Conservation (phyloP, 257 asterid genomes). For the Scutellaria minor region DNA sequence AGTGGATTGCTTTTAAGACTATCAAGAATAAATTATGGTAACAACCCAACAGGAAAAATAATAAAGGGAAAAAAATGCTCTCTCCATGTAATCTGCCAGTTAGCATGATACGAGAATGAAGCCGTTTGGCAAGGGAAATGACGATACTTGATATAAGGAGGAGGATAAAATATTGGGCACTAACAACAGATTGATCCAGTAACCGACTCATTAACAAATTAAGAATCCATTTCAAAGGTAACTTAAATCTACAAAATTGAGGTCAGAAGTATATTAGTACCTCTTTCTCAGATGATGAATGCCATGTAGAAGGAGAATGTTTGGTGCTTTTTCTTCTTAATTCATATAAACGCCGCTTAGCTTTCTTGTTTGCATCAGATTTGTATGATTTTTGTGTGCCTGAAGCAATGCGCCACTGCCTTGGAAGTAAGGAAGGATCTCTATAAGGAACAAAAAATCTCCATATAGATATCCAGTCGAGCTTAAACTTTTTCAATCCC, state of each 20-base stretch:
- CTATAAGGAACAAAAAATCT: slow-evolving; percentile 83
- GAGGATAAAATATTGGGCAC: too few relatives aligned
- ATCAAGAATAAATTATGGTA: too few relatives aligned
- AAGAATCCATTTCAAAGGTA: slow-evolving; percentile 22
- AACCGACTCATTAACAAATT: too few relatives aligned
- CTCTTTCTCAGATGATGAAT: slow-evolving; percentile 76
- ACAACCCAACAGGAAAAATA: too few relatives aligned
- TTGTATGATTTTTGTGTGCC: slow-evolving; percentile 96
- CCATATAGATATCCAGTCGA: slow-evolving; percentile 97
- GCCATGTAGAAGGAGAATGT: slow-evolving; percentile 59
- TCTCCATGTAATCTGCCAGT: too few relatives aligned
- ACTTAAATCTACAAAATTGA: slow-evolving; percentile 14
- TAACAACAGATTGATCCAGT: too few relatives aligned
- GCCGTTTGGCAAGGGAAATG: too few relatives aligned
- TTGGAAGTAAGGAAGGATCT: slow-evolving; percentile 95
- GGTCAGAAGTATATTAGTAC: slow-evolving; percentile 41
- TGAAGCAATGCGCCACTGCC: slow-evolving; percentile 94
- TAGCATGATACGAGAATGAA: too few relatives aligned
- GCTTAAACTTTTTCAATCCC: slow-evolving; percentile 91
- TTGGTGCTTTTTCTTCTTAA: slow-evolving; percentile 60
- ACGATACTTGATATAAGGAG: too few relatives aligned
- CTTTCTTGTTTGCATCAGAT: slow-evolving; percentile 75
- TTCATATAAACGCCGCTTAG: slow-evolving; percentile 68
- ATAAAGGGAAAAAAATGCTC: too few relatives aligned
- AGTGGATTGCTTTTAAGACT: too few relatives aligned